Base-by-base conservation (phyloP, 495 filamentous ascomycete genomes). In the Tuber borchii region DNA sequence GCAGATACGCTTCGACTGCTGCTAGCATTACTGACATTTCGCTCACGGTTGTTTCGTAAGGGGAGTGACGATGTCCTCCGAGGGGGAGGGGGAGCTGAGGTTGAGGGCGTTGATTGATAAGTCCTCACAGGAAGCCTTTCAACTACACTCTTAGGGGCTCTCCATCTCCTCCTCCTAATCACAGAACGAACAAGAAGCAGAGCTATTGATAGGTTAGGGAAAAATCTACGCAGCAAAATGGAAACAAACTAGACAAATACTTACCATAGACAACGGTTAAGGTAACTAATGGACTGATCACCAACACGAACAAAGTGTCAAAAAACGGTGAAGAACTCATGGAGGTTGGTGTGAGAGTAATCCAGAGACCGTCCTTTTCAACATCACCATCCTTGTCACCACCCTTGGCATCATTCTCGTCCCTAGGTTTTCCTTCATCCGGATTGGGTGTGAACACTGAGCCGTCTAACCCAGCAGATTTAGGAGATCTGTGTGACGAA, bases 321-420 rank as follows among this genome's bases (percentile, higher is more conserved):
- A 98, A 95, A 85, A 99, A 97, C 0, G 95, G 94, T 73, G 90
- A 95, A n/a, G 92, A 91, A 73, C 93, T 93, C 88, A 92, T 91
- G 84, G 90, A 93, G 10, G 94, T 93, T 20, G 94, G 95, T 1
- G 94, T 95, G 73, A 99, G 88, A 2, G 94, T 96, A 42, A 99
- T 93, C 96, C 96, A 98, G 8, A 99, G 88, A 14, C 95, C 95
- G 76, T 95, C 90, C 78, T 91, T 92, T 68, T 87, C 88, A 45
- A 76, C 65, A n/a, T 79, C 82, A 14, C 71, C 44, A 76, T 95
- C 90, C 78, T 91, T 92, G 61, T 87, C 88, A 46, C 78, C 69
- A 31, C 77, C 82, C 14, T 72, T 45, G 10, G 42, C 77, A 22
- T 39, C 46, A n/a, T 31, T 31, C 1, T 72, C 48, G 22, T 79